Evolutionary conservation across 2,329 filamentous ascomycete species (phyloP).

Genomic region (Neonectria punicea): DNA sequence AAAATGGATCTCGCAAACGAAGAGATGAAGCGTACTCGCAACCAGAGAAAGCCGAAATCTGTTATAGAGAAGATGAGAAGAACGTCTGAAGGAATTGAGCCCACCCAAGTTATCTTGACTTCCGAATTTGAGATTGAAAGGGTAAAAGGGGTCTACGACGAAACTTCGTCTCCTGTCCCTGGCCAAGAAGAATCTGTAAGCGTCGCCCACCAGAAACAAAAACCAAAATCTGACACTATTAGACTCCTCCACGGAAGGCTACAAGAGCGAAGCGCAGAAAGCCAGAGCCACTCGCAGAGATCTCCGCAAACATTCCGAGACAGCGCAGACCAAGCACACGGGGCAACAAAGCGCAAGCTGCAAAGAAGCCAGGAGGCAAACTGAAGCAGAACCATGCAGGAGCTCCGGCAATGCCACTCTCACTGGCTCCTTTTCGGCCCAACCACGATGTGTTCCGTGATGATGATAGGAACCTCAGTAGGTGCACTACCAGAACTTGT

Average conservation of each 20-base stretch:
- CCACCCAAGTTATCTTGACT: conserved; percentile 73
- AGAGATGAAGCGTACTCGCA: conserved; percentile 77
- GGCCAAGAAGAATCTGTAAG: conserved; percentile 57
- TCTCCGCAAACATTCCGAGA: conserved; percentile 49
- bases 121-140: conserved; percentile 61
- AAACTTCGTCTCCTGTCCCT: conserved; percentile 61
- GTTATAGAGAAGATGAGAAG: conserved; percentile 74
- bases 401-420: conserved; percentile 18
- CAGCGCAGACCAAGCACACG: conserved; percentile 39
- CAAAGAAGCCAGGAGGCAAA: conserved; percentile 34
- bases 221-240: conserved; percentile 17
- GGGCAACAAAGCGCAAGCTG: conserved; percentile 23
- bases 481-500: conserved; percentile 10
- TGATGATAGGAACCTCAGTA: conserved; percentile 42
- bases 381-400: conserved; percentile 30
- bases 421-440: conserved; percentile 34
- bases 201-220: background rate
- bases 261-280: conserved; percentile 47
- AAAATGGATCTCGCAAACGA: conserved; percentile 83
- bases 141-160: conserved; percentile 69
- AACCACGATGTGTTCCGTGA: conserved; percentile 47
- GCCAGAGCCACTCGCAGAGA: conserved; percentile 46
- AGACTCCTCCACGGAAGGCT: conserved; percentile 46
- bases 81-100: conserved; percentile 71
- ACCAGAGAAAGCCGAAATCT: conserved; percentile 80